Conservation (phyloP, 768 basidiomycete species). For the Lactarius sp. region DNA sequence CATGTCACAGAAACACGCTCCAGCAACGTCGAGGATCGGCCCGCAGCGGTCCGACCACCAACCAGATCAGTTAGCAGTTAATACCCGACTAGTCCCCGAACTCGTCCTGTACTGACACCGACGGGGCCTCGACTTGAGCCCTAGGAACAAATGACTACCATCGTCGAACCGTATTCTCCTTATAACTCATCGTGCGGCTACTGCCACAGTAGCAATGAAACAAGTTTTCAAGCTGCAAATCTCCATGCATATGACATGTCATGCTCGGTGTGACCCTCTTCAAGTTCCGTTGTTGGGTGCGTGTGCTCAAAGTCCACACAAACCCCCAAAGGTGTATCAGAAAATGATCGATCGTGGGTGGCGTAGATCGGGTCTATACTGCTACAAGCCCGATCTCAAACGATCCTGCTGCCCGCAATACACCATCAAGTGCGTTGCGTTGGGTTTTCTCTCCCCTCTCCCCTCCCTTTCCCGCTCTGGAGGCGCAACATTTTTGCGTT, state of each 20-base stretch:
- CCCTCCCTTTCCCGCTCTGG: neutral
- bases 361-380: slow-evolving; percentile 77
- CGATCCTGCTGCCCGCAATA: slow-evolving; percentile 90
- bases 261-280: slow-evolving; percentile 16
- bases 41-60: neutral
- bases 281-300: neutral
- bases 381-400: slow-evolving; percentile 84
- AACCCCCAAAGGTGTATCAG: slow-evolving; percentile 57
- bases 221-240: neutral
- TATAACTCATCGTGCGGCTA: slow-evolving; percentile 18
- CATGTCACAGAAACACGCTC: slow-evolving; percentile 14
- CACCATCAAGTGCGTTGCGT: slow-evolving; percentile 69
- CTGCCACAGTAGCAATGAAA: neutral
- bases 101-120: neutral
- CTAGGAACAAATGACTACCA: neutral
- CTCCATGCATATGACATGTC: slow-evolving; percentile 20
- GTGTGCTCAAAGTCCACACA: neutral
- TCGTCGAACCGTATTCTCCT: slow-evolving; percentile 6
- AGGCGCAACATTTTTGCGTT: neutral
- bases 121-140: too few relatives aligned
- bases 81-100: neutral
- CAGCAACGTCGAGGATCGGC: neutral
- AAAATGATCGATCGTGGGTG: slow-evolving; percentile 81
- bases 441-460: neutral
- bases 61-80: neutral